Percentiles rank a stretch among this genome's conserved stretches.
Evolutionary conservation across 441 rosid species (phyloP).

Genomic region (Hura crepitans): DNA sequence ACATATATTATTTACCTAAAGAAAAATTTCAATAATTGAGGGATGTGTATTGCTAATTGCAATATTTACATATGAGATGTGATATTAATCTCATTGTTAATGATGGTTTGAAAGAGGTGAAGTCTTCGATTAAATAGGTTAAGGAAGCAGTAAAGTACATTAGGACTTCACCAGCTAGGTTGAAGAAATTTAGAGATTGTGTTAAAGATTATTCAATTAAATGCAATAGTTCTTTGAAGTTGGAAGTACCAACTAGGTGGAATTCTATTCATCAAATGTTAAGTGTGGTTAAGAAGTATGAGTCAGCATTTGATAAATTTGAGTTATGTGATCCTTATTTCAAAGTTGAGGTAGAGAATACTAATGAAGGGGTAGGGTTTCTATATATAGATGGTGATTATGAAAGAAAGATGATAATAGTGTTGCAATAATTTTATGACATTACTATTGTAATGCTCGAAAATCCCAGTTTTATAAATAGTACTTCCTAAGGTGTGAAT

Average conservation of each 20-base stretch:
- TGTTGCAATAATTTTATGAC: neutral
- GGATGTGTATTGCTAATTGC: neutral
- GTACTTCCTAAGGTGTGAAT: no score
- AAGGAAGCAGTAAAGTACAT: neutral
- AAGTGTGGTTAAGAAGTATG: neutral
- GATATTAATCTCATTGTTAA: neutral
- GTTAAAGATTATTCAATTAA: neutral
- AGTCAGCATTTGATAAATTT: neutral
- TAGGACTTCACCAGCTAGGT: neutral
- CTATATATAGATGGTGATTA: neutral
- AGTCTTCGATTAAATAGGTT: neutral
- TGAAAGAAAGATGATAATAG: neutral
- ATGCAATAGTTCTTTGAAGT: neutral
- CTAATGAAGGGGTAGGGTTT: neutral
- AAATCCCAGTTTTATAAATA: no score
- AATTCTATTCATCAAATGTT: neutral
- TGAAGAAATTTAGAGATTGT: neutral
- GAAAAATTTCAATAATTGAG: neutral
- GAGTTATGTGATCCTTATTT: neutral
- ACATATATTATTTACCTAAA: neutral
- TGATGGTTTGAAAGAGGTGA: neutral
- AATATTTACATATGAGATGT: neutral
- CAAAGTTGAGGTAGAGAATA: neutral
- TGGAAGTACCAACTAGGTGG: neutral
- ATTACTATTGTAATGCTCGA: no score